Evolutionary conservation across 768 basidiomycete species (phyloP), one percentile per base, ranked within the genome.

Genomic region (Naematelia encephala): DNA sequence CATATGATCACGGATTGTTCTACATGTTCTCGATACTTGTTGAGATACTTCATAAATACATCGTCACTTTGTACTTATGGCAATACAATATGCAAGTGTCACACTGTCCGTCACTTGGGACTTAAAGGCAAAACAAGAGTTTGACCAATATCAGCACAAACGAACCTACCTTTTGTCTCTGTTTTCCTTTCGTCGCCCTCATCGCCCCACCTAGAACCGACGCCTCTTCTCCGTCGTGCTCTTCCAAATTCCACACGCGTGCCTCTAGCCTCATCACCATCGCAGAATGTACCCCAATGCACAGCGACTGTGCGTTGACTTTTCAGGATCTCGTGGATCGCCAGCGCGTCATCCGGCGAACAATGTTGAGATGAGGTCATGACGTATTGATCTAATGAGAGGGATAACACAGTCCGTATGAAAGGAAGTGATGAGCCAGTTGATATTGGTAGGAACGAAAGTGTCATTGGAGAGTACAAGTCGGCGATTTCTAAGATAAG

Each of bases 381-480:
- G 26, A 70, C 67, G 56, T 77, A 75, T 60, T 77, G 75, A 51
- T 77, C 68, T 8, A 77, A 53, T 16, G 75, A 75, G 29, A 77
- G 64, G n/a, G 73, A 75, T 26, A 77, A 60, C 26, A 74, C 42
- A 4, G 65, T 73, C 13, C 75, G 70, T 1, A 77, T 57, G 51
- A 73, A 77, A 21, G 75, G 74, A 13, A 77, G 61, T 2, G 75
- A 77, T 4, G 75, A 77, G 27, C 75, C 75, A 11, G 75, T 75
- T 3, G 72, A 74, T 5, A 77, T 66, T 1, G 75, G 75, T 12
- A 77, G 64, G 26, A 71, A 61, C 34, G 66, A 72, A 26, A 77
- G 57, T 14, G 57, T 26, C 60, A 75, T 66, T 0, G 75, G 73
- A 1, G 68, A 62, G 57, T 77, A 77, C 25, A 63, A 60, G 13